Percentiles rank a stretch among this genome's conserved stretches.
Conservation (phyloP, 768 basidiomycete genomes). For the Boletus rubescentipes region DNA sequence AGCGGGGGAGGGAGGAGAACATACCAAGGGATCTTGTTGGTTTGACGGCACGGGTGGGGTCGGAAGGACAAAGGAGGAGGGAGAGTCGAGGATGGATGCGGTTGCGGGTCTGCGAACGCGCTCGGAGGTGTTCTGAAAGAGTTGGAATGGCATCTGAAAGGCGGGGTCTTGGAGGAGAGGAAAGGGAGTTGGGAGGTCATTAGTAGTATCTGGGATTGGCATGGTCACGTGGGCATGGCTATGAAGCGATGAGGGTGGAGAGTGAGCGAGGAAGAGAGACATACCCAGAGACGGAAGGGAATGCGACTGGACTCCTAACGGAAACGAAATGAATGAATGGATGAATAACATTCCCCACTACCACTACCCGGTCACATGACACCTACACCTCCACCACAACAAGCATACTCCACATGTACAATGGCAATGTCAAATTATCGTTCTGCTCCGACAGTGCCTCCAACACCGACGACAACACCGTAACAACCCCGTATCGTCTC, state of each 20-base stretch:
- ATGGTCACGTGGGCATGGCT: conserved; percentile 28
- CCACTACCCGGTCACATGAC: conserved; percentile 28
- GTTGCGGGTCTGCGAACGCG: conserved; percentile 39
- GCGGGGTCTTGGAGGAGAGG: conserved; percentile 24
- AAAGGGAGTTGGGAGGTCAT: conserved; percentile 21
- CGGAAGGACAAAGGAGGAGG: conserved; percentile 42
- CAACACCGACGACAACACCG: conserved; percentile 65
- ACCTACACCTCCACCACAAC: conserved; percentile 48
- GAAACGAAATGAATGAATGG: too few species aligned
- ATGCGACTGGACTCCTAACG: too few species aligned
- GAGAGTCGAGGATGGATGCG: conserved; percentile 45
- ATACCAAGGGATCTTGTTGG: conserved; percentile 14
- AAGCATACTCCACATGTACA: conserved; percentile 92
- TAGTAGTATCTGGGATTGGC: conserved; percentile 26
- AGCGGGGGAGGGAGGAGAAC: neutral
- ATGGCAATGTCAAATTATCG: conserved; percentile 94
- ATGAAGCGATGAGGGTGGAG: neutral
- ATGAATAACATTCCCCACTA: conserved; percentile 15
- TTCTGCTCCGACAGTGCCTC: conserved; percentile 96
- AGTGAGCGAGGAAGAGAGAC: neutral
- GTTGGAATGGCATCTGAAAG: conserved; percentile 35
- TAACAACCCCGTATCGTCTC: conserved; percentile 60
- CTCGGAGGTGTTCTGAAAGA: conserved; percentile 29
- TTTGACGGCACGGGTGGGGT: conserved; percentile 17
- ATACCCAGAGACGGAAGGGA: neutral